Conservation (phyloP, 2,329 filamentous ascomycete species). For the Clarireedia sp. region DNA sequence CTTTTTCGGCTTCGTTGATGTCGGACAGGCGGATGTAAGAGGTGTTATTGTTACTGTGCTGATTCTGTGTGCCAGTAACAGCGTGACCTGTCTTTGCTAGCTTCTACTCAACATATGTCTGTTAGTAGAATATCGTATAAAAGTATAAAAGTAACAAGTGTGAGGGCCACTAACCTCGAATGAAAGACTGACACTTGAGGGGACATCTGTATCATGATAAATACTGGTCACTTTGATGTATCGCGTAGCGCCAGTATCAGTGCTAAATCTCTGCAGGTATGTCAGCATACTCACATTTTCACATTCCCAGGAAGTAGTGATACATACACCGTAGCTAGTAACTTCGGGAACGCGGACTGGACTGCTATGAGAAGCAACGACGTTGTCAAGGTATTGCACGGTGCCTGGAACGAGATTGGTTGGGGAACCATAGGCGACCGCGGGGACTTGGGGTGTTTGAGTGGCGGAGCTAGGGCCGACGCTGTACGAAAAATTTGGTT, state of each 20-base stretch:
- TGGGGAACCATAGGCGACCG: slow-evolving; percentile 8
- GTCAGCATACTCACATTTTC: neutral
- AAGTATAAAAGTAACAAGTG: neutral
- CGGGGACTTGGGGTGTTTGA: neutral
- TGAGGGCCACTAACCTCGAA: slow-evolving; percentile 15
- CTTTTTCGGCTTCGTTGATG: slow-evolving; percentile 19
- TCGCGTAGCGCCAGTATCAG: slow-evolving; percentile 22
- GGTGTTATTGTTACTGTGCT: slow-evolving; percentile 14
- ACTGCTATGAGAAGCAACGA: slow-evolving; percentile 3
- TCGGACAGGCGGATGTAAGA: slow-evolving; percentile 18
- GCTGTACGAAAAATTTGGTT: slow-evolving; percentile 36
- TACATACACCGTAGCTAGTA: slow-evolving; percentile 9
- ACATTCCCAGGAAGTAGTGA: neutral
- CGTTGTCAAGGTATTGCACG: slow-evolving; percentile 7
- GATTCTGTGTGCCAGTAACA: slow-evolving; percentile 8
- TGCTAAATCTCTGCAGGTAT: slow-evolving; percentile 21
- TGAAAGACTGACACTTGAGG: slow-evolving; percentile 14
- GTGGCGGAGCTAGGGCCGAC: neutral
- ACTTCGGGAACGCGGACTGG: slow-evolving; percentile 3
- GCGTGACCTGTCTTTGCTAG: slow-evolving; percentile 11
- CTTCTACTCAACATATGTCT: slow-evolving; percentile 9
- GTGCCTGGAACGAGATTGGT: slow-evolving; percentile 4
- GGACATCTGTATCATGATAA: slow-evolving; percentile 16
- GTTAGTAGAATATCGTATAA: slow-evolving; percentile 2
- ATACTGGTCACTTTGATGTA: slow-evolving; percentile 24